phyloP scores from a whole-genome alignment of 2,329 filamentous ascomycete genomes.

The Byssoonygena ceratinophila region DNA sequence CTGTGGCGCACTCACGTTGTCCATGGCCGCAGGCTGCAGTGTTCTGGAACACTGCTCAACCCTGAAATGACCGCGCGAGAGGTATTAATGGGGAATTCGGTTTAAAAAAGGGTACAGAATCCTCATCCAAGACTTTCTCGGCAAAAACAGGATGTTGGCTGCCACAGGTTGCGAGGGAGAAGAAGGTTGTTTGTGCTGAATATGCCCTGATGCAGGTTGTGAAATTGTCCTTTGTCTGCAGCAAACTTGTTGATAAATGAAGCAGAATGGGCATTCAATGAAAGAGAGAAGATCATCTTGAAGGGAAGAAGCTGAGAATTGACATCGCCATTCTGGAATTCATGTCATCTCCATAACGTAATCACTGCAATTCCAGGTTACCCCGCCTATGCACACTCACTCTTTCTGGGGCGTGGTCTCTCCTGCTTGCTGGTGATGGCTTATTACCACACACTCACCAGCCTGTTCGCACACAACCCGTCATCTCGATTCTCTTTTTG shows the following conservation, averaged over 20 bases:
- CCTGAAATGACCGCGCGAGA: not conserved
- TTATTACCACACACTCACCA: not conserved
- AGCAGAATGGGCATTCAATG: not conserved
- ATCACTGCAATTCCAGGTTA: not conserved
- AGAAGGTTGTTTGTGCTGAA: not conserved
- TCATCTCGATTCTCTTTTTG: too few relatives aligned
- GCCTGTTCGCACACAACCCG: not conserved
- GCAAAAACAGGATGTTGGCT: not conserved
- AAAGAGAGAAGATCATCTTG: not conserved
- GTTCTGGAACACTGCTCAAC: not conserved
- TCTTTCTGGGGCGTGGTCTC: not conserved
- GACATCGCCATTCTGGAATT: not conserved
- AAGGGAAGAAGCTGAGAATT: not conserved
- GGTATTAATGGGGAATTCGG: not conserved
- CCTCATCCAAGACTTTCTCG: not conserved
- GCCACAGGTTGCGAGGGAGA: not conserved
- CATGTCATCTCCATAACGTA: slow-evolving; percentile 6
- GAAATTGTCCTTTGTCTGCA: not conserved
- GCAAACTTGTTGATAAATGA: not conserved
- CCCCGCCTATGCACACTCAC: slow-evolving; percentile 5
- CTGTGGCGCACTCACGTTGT: slow-evolving; percentile 11
- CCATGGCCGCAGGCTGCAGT: slow-evolving; percentile 8
- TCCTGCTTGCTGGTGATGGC: not conserved
- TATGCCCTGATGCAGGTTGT: not conserved
- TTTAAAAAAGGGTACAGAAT: too few relatives aligned